Conservation (phyloP, 306 rosid species). For the Medicago truncatula region DNA sequence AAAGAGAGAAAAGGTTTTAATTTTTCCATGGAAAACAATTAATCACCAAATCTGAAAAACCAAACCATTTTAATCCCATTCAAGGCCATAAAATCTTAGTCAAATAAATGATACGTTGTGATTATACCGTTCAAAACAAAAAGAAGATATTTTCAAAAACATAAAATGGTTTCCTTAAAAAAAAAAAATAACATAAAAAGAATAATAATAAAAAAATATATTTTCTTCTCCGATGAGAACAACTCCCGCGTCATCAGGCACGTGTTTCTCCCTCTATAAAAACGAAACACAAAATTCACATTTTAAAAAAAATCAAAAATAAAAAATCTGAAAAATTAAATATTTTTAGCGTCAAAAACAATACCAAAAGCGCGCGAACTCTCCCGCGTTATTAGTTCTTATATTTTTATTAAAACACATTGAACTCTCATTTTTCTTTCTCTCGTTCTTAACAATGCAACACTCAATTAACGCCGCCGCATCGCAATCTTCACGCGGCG, state of each 20-base stretch:
- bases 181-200: background rate
- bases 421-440: background rate
- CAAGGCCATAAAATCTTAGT: too few species aligned
- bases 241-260: background rate
- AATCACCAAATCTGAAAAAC: background rate
- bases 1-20: background rate
- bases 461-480: constrained; percentile 43
- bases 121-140: too few species aligned
- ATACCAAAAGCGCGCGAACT: constrained; percentile 47
- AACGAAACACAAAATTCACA: background rate
- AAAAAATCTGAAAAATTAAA: background rate
- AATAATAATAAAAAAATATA: background rate
- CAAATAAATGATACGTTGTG: too few species aligned
- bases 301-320: background rate
- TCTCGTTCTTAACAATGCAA: constrained; percentile 44
- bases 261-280: background rate
- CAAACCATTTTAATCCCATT: too few species aligned
- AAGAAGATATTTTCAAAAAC: too few species aligned
- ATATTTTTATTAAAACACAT: background rate
- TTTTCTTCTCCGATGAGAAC: background rate
- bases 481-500: constrained; percentile 21
- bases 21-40: background rate
- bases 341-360: constrained; percentile 2
- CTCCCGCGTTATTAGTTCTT: constrained; percentile 53
- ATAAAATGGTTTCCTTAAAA: too few species aligned